Evolutionary conservation across 164 flowering plant species (phyloP), one percentile per base, ranked within the genome.

Genomic region (Magnolia kwangsiensis): DNA sequence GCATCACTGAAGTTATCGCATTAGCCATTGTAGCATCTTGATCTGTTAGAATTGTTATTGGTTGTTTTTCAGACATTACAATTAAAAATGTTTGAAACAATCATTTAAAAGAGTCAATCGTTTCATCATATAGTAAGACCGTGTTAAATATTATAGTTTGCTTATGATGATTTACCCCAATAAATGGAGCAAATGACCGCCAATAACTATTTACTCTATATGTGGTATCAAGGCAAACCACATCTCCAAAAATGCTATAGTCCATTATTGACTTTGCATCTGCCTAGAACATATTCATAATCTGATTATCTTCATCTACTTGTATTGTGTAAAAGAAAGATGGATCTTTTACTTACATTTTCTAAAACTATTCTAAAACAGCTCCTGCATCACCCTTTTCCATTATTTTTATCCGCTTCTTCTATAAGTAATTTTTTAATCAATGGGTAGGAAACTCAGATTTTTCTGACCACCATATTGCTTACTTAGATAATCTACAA

Each of bases 101-200:
- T 75, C 83, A 81, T 18, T 21, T 21, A 45, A 81, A 78, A 13
- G 75, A 71, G 31, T 77, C 78, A 21, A 19, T 69, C 7, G 78
- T 65, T 29, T 77, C 73, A 71, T 77, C 80, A 7, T 64, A 75
- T 18, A 78, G 27, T 20, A 80, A 59, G 7, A 71, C 70, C 23
- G 65, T 75, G 58, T 74, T 79, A 73, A 80, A 76, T 2, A 80
- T 23, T 20, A 80, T 55, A 6, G 66, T 72, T 69, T 80, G 76
- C 21, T 69, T 73, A 69, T 80, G 79, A 72, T 80, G 78, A 50
- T 80, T 80, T 50, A 80, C 65, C 51, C 82, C 82, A 51, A 80
- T 49, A 37, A 80, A 80, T 51, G 74, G 63, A 14, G 75, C 63
- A 74, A 74, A 80, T 37, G 79, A 75, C 71, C 51, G 23, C 11